Evolutionary conservation across 176 grass and related monocot genomes (phyloP), one percentile per base, ranked within the genome.

Genomic region (Oryza nivara): DNA sequence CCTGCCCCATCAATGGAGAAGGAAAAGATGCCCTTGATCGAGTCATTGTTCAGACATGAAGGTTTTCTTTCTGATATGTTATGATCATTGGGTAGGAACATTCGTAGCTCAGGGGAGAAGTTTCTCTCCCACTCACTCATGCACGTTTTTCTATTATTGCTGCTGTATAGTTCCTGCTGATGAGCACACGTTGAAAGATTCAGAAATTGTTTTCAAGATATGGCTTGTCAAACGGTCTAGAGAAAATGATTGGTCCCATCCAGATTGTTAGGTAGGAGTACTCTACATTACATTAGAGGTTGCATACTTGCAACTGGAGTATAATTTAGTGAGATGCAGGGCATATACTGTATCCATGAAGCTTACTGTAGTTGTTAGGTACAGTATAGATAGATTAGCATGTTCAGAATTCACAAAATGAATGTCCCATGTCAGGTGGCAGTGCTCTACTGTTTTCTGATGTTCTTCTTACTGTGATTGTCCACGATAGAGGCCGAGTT

Each of bases 21-120:
- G 69, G 69, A 61, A 23, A 76, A 38, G 63, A 76, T 58, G 70
- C 38, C n/a, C 47, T 17, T 41, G 40, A 41, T 41, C 48, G 34
- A 58, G 77, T 44, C 60, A 74, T 86, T 52, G 63, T 63, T 47
- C 45, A 51, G 28, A 20, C 10, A 71, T 20, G 80, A 54, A 66
- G 52, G 67, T 32, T 72, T 72, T 66, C 41, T 54, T 78, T 65
- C 54, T 44, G 26, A 73, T 56, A 28, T 43, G 40, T 47, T 56
- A 28, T 68, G 25, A 81, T 46, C 75, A 51, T 72, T 76, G 71
- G 41, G 49, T 68, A 45, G 16, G 78, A 75, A 68, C 69, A 44
- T 74, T 66, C 44, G 58, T 63, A 17, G 25, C 17, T 25, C 44
- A 8, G 22, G 34, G 70, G 20, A 28, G 78, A 80, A 86, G 77